These are phyloP conservation scores for Ballota nigra DNA, from an alignment of 257 asterid genomes.

Conservation along the genomic window DNA sequence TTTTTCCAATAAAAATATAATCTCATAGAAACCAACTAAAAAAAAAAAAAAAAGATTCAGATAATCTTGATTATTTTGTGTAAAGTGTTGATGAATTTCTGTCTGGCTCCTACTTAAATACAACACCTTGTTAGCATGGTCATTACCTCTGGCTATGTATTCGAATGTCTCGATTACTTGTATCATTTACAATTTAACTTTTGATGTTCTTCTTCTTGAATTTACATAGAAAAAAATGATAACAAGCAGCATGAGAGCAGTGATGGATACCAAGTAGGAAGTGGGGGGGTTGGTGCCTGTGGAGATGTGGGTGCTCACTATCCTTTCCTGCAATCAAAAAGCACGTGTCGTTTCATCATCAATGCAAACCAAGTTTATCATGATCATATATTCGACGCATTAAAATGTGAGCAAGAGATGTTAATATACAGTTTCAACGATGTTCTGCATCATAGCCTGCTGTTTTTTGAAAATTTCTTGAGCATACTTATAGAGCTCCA, in stretches of 20 bases:
- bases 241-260: conserved; percentile 40
- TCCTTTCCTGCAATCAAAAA: conserved; percentile 47
- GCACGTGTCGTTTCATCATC: background rate
- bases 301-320: background rate
- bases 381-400: background rate
- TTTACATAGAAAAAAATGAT: conserved; percentile 46
- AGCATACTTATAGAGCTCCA: conserved; percentile 75
- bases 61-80: background rate
- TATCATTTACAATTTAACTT: conserved; percentile 52
- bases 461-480: conserved; percentile 61
- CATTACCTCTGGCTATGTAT: background rate
- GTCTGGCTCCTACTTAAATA: background rate
- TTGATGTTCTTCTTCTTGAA: conserved; percentile 62
- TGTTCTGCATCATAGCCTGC: conserved; percentile 35
- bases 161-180: background rate
- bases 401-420: background rate
- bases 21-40: background rate
- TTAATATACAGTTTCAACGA: conserved; percentile 50
- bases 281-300: conserved; percentile 18
- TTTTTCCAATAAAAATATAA: background rate
- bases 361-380: background rate
- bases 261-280: conserved; percentile 34
- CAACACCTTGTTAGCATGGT: background rate
- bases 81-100: background rate
- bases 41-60: background rate